A percentile compares a stretch with the other conserved stretches of the same genome.
Conservation (phyloP, 805 yeast genomes). For the Sugiyamaella marilandica region DNA sequence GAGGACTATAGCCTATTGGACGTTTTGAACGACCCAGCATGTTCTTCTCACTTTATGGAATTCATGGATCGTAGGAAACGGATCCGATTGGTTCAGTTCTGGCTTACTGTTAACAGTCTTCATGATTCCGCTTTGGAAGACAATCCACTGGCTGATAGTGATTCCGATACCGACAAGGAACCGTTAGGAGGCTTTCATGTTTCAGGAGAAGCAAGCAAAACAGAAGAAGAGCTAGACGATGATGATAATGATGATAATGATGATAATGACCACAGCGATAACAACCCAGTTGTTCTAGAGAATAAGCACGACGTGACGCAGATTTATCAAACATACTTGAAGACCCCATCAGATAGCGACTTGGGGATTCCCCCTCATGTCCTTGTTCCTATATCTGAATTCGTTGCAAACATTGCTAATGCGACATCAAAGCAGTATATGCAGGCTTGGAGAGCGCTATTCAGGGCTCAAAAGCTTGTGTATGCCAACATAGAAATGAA, state of each 20-base stretch:
- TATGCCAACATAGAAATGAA: slow-evolving; percentile 46
- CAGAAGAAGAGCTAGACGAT: slow-evolving; percentile 15
- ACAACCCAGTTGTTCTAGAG: too few species aligned
- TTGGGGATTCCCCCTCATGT: not conserved
- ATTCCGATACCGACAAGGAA: slow-evolving; percentile 14
- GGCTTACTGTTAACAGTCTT: slow-evolving; percentile 62
- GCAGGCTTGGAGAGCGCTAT: slow-evolving; percentile 55
- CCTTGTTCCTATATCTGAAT: slow-evolving; percentile 35
- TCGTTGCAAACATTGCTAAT: slow-evolving; percentile 26
- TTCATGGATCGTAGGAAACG: slow-evolving; percentile 51
- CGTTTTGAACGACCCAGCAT: slow-evolving; percentile 45
- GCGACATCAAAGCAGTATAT: slow-evolving; percentile 35
- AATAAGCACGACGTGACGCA: slow-evolving; percentile 46
- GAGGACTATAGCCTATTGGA: slow-evolving; percentile 37
- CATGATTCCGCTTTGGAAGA: slow-evolving; percentile 68
- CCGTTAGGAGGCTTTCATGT: slow-evolving; percentile 26
- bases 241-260: slow-evolving; percentile 24
- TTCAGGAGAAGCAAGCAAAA: slow-evolving; percentile 28
- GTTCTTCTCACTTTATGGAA: slow-evolving; percentile 47
- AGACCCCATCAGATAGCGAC: not conserved
- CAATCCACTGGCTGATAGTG: slow-evolving; percentile 12
- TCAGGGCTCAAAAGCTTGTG: slow-evolving; percentile 53
- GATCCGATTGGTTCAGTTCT: slow-evolving; percentile 50
- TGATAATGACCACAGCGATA: too few species aligned
- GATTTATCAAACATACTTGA: slow-evolving; percentile 45